Percentiles rank a stretch among this genome's conserved stretches.
Evolutionary conservation across 257 asterid species (phyloP).

Genomic region (Jacaranda copaia): DNA sequence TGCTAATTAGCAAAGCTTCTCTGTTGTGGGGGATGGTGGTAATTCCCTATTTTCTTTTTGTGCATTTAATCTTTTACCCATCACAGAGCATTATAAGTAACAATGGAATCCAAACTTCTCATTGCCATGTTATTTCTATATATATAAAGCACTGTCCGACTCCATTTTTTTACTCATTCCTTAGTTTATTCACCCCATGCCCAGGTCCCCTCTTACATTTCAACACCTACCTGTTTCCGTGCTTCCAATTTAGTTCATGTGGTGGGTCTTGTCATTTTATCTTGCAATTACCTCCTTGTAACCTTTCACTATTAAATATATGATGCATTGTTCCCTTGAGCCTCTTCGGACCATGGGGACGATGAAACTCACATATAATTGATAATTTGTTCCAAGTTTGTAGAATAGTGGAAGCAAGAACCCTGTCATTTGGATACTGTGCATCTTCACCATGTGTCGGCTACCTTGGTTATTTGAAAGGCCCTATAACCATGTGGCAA

Average conservation of each 20-base stretch:
- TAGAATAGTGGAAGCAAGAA: neutral
- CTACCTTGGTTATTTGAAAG: neutral
- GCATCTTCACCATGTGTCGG: neutral
- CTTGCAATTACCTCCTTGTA: neutral
- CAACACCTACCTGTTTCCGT: neutral
- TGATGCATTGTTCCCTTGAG: neutral
- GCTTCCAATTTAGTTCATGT: neutral
- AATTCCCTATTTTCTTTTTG: neutral
- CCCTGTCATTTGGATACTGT: neutral
- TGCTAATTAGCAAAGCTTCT: no score
- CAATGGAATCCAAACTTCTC: neutral
- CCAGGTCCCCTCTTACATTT: neutral
- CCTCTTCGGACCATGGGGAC: neutral
- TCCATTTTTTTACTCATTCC: neutral
- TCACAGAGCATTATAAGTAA: neutral
- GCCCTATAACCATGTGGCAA: neutral
- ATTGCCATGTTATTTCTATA: neutral
- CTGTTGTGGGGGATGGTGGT: no score
- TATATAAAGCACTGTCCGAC: neutral
- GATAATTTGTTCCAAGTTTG: neutral
- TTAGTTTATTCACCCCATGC: neutral
- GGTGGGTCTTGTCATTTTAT: neutral
- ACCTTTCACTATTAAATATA: neutral
- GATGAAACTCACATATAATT: neutral
- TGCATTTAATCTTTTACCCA: neutral